Base-by-base conservation (phyloP, 1,284 basidiomycete species). In the Naganishia sp. region DNA sequence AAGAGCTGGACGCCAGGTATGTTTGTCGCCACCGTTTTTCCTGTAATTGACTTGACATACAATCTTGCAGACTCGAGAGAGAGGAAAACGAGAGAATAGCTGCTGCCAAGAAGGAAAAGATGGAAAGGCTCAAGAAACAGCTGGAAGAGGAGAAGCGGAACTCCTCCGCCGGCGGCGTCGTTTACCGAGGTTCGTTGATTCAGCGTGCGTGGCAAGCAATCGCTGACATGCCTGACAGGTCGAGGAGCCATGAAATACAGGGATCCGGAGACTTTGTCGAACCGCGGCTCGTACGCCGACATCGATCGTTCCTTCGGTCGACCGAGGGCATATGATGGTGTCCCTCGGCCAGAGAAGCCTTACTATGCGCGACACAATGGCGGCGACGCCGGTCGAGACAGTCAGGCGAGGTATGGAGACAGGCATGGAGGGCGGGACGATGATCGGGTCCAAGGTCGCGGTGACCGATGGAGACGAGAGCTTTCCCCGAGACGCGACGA, bases 61-160 rank as follows among this genome's bases (percentile, higher is more conserved):
- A 9, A 28, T 47, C 35, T 56, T 21, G 15, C 46, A 71, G 75
- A 28, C 68, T 81, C 23, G 79, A 80, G 70, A 67, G 77, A 42
- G 80, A 81, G 63, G 80, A 81, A 67, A 77, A 76, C 42, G 78
- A 77, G 64, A 69, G 73, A 9, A 68, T 79, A n/a, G 76, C 76
- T 54, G 68, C 57, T 41, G 72, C 73, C 25, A 66, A 74, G n/a
- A 23, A 69, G 47, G 71, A 67, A 52, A 74, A 73, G 53, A 68
- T 75, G 32, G 72, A 65, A 28, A 71, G 72, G 65, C 72, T 74
- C 70, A 74, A 75, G 69, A 67, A 61, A 21, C 58, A 74, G 66
- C 41, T 76, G 25, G 76, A 75, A 57, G 69, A 77, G 54, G 68
- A 72, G 46, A 67, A 73, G 67, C 61, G 71, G 21, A 65, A 72